These are phyloP conservation scores for Amoebophrya sp. DNA, from an alignment of 169 alveolate genomes.

Conservation along the genomic window DNA sequence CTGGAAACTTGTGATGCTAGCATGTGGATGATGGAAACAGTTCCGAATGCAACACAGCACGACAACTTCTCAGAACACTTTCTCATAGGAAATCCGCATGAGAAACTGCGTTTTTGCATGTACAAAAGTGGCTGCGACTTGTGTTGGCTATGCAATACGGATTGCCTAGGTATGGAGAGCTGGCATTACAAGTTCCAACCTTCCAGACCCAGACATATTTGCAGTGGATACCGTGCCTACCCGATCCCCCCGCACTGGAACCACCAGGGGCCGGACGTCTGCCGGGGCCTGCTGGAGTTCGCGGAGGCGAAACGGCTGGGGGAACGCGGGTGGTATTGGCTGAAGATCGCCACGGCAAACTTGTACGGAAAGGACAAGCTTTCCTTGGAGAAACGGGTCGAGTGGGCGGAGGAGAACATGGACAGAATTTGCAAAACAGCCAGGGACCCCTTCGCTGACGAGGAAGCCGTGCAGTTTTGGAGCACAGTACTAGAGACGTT, in stretches of 20 bases:
- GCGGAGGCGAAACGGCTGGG: slow-evolving; percentile 79
- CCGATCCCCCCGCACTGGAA: slow-evolving; percentile 93
- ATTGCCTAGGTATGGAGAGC: too few relatives aligned
- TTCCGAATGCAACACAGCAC: too few relatives aligned
- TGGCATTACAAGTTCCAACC: too few relatives aligned
- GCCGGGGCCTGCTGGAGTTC: slow-evolving; percentile 84
- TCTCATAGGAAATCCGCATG: too few relatives aligned
- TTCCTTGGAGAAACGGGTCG: slow-evolving; percentile 67
- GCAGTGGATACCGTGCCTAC: too few relatives aligned
- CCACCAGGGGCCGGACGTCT: slow-evolving; percentile 91
- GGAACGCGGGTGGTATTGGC: slow-evolving; percentile 85
- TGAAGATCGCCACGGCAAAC: slow-evolving; percentile 84
- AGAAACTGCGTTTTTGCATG: too few relatives aligned
- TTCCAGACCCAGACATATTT: too few relatives aligned
- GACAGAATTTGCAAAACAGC: slow-evolving; percentile 28
- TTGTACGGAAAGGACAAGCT: slow-evolving; percentile 85
- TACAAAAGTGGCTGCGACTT: too few relatives aligned
- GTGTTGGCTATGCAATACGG: too few relatives aligned
- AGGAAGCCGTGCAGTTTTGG: slow-evolving; percentile 52
- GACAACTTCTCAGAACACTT: too few relatives aligned
- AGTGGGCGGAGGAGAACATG: slow-evolving; percentile 69
- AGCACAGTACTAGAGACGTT: slow-evolving; percentile 40
- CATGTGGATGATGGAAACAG: too few relatives aligned
- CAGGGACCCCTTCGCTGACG: background rate
- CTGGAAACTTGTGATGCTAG: too few relatives aligned